Evolutionary conservation across 192 early-diverging fungal genomes (phyloP), one percentile per base, ranked within the genome.

Genomic region (Coemansia sp.): DNA sequence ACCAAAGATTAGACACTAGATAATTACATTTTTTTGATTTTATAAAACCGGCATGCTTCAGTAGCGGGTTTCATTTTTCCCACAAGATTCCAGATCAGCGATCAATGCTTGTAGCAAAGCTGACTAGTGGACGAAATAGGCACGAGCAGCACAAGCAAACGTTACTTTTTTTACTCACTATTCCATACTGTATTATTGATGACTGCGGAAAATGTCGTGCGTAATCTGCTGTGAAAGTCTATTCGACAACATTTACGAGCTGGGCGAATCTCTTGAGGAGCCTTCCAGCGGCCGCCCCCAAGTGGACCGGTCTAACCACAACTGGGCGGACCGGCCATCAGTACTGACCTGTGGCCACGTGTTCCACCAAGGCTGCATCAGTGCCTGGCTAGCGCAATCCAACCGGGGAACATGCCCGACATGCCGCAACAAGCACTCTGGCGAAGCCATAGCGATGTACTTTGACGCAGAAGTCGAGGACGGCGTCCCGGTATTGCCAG

Each of bases 331-430:
- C 18, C 70, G 68, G 36, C 67, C 79, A 16, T 61, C 74, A 0
- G 79, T 59, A 33, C 59, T 82, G 36, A 31, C 31, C 3, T 82
- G 79, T 42, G 79, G 79, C 1, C 79, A 82, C 35, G 79, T 82
- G 2, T 82, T 76, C 21, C 79, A 82, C 45, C 74, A 73, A 40
- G 55, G 40, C 23, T 82, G 79, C 31, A 76, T 82, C 58, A 28
- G 58, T 39, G 65, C 65, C 9, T 82, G 79, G 79, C 61, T 82
- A 8, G 67, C 59, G 0, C 71, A 68, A 21, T 58, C 63, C 2
- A 62, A 43, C n/a, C 60, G 43, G n/a, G 55, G 61, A 10, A 73
- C 70, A 14, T 82, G 79, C 24, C 79, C 79, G 6, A 73, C 68
- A 16, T 82, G 79, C 58, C 74, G 79, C 2, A 62, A 26, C 16